Conservation (phyloP, 306 rosid species). For the Vigna angularis region DNA sequence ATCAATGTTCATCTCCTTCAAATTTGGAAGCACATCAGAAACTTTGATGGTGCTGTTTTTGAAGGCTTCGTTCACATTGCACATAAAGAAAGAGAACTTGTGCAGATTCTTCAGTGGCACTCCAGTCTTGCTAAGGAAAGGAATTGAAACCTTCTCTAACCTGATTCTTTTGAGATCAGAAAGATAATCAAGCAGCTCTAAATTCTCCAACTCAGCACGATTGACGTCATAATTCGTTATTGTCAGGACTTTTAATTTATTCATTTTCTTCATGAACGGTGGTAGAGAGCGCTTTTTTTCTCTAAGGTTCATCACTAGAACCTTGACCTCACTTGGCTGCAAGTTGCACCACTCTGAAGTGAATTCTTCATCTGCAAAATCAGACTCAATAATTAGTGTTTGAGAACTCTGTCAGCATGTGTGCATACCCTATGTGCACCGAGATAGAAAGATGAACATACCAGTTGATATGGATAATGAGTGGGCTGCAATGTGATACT, state of each 20-base stretch:
- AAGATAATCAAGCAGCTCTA: conserved; percentile 45
- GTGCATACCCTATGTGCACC: neutral
- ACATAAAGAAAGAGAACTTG: conserved; percentile 72
- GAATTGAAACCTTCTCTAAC: conserved; percentile 59
- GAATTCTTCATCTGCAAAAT: conserved; percentile 65
- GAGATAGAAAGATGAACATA: conserved; percentile 41
- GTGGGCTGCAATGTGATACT: conserved; percentile 49
- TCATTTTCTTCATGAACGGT: conserved; percentile 56
- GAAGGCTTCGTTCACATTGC: conserved; percentile 61
- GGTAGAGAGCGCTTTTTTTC: conserved; percentile 54
- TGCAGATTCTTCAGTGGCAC: conserved; percentile 50
- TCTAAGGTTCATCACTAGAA: conserved; percentile 58
- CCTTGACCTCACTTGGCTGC: conserved; percentile 58
- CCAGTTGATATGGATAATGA: conserved; percentile 73
- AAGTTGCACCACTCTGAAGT: conserved; percentile 58
- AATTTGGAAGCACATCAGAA: conserved; percentile 55
- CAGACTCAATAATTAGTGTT: neutral
- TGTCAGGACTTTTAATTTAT: conserved; percentile 58
- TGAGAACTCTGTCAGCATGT: neutral
- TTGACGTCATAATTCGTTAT: conserved; percentile 54
- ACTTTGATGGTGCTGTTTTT: conserved; percentile 32
- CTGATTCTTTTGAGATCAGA: conserved; percentile 56
- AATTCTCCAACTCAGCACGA: conserved; percentile 49
- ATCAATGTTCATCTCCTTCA: conserved; percentile 65
- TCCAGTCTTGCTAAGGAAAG: conserved; percentile 42